Evolutionary conservation across 2,329 filamentous ascomycete species (phyloP), one percentile per base, ranked within the genome.

Genomic region (Trichocomaceae sp.): DNA sequence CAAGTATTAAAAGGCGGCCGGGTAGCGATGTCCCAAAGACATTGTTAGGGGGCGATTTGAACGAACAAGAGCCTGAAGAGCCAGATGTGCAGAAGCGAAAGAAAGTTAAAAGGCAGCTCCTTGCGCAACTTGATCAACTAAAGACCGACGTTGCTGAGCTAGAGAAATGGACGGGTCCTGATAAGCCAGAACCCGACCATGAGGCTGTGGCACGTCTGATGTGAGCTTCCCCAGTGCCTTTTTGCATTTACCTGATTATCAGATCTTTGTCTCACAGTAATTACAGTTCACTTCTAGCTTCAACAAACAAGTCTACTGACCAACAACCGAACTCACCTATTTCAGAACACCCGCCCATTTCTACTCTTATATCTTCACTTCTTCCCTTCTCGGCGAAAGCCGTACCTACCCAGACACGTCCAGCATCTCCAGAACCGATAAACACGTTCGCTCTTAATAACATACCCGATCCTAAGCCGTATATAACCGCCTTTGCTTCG

Each of bases 401-500:
- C n/a, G 37, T 61, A 9, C 58, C 61, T 41, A 58, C 57, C 15
- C 61, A 59, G 6, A 50, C 57, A 12, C 61, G 54, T 6, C 52
- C 66, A 41, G 44, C 63, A 26, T 71, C 69, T n/a, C 72, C 75
- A 1, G 66, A 79, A 0, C 72, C 79, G 7, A 87, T 85, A 1
- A 87, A 91, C 63, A 79, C 83, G 1, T 76, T 90, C 71, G 77
- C 80, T 0, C 77, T 86, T 1, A 74, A 78, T 45, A 61, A 66
- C 33, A 60, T 61, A 20, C 58, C 63, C 0, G 82, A 90, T 57
- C 82, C 86, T 49, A 71, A 87, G 2, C 83, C 85, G 0, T 90
- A 86, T 60, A 76, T 91, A 0, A 81, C 86, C 46, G 77, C 86
- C 8, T 90, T 93, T 62, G 87, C 83, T 0, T 82, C 86, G 0